Evolutionary conservation across 2,329 filamentous ascomycete genomes (phyloP).

Genomic region (Exophiala viscosa): DNA sequence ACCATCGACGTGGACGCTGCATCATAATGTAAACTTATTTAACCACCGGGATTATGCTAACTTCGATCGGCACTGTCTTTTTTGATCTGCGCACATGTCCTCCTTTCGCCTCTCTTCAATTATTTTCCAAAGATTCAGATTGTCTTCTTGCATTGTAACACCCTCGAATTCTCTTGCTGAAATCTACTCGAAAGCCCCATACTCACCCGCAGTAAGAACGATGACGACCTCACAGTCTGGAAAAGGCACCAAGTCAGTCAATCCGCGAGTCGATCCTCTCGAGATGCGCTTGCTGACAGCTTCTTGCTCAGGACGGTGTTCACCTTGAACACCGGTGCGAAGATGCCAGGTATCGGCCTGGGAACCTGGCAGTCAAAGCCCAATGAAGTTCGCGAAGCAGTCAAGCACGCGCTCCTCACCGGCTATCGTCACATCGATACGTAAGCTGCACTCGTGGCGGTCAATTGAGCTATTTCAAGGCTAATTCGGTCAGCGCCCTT

Average conservation of each 20-base stretch:
- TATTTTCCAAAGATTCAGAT: slow-evolving; percentile 9
- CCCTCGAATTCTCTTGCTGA: not conserved
- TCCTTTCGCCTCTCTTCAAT: slow-evolving; percentile 5
- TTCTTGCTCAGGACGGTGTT: slow-evolving; percentile 26
- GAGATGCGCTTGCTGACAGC: slow-evolving; percentile 1
- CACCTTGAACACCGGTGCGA: slow-evolving; percentile 39
- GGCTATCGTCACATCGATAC: slow-evolving; percentile 77
- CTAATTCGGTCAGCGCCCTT: slow-evolving; percentile 48
- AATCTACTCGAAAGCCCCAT: not conserved
- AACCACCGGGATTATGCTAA: slow-evolving; percentile 12
- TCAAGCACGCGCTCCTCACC: slow-evolving; percentile 62
- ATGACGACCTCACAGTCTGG: slow-evolving; percentile 22
- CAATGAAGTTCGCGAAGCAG: slow-evolving; percentile 65
- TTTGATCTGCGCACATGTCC: slow-evolving; percentile 13
- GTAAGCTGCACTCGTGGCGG: slow-evolving; percentile 19
- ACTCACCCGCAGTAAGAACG: slow-evolving; percentile 10
- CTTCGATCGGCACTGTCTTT: not conserved
- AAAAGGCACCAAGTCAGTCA: slow-evolving; percentile 26
- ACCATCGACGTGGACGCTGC: not conserved
- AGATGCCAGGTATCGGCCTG: slow-evolving; percentile 61
- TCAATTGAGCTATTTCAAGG: not conserved
- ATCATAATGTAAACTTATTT: not conserved
- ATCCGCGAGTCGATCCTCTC: not conserved
- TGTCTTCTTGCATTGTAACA: slow-evolving; percentile 10
- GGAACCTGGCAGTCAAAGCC: slow-evolving; percentile 76